Base-by-base conservation (phyloP, 2,329 filamentous ascomycete species). In the Neoscytalidium dimidiatum region DNA sequence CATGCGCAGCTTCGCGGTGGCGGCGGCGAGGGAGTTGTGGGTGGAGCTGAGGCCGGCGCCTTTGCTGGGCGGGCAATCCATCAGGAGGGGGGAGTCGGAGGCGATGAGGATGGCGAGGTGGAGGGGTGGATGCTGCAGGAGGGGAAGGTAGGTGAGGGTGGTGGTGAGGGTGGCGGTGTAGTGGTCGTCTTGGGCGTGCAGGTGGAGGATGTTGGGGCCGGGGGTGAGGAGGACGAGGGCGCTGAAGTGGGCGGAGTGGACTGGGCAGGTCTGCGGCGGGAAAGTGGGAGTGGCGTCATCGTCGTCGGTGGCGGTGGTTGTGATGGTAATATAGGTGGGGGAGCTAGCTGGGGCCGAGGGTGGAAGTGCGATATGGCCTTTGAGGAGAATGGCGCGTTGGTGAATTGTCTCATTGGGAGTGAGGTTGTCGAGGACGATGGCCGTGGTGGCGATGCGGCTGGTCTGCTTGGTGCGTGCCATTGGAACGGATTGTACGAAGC, bases 81-180 rank as follows among this genome's bases (percentile, higher is more conserved):
- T 74, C 8, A 73, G 38, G 2, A 73, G 67, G 7, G 73, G 72
- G 2, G 73, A 76, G 49, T 76, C 72, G 43, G 72, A 70, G 29
- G 72, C 71, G n/a, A 75, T 70, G 69, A 75, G 69, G 33, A 74
- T 72, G 38, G 73, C 72, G 14, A 74, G 69, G 51, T 75, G 72
- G n/a, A 75, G 70, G 9, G 73, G 74, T 14, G 73, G 73, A 13
- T 68, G 66, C 46, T 76, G 72, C 19, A 75, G 68, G 14, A 75
- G 67, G 8, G 72, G 73, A 21, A 73, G 66, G 33, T 75, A 73
- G n/a, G 67, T 68, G n/a, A 76, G 60, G 7, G 35, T 67, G 9
- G 72, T 52, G 11, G 66, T 8, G 68, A 14, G 7, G 29, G 64
- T 66, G 19, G 62, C 58, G 28, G 67, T 57, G 53, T 66, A 3